Evolutionary conservation across 371 early-diverging fungal genomes (phyloP), one percentile per base, ranked within the genome.

Genomic region (Umbelopsis sp.): DNA sequence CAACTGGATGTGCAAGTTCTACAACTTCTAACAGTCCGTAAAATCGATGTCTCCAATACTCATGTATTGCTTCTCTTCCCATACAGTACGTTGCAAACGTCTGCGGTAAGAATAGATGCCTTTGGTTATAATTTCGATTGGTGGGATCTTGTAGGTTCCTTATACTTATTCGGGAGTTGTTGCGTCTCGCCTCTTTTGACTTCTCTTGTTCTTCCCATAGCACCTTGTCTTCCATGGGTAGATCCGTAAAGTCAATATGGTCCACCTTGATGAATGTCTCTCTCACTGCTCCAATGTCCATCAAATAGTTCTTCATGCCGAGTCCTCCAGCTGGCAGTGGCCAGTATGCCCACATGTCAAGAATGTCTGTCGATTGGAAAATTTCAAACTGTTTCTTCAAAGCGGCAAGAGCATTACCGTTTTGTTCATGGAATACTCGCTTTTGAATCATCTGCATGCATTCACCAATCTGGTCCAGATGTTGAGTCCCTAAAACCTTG

Each of bases 321-420:
- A 72, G 66, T 45, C 72, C 72, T 20, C 72, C 72, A 11, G 57
- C 57, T 3, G 46, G 51, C n/a, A 72, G 57, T 6, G 72, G 72
- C 72, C 72, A 72, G 35, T 65, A 68, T n/a, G 46, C 57, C 72
- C 72, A 72, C 69, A 50, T 67, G 50, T 72, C 72, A 0, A 69
- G 20, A 3, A 72, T 62, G 18, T 52, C 41, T 0, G 51, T 64
- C 0, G 45, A 7, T 16, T 65, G 51, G 16, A 65, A 38, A 5
- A 41, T 2, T 0, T 22, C 18, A 20, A 72, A 44, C n/a, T 52
- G 69, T 5, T 18, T 32, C 24, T 25, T 51, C 35, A 72, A 53
- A 4, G 72, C 72, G 3, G 45, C 50, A 10, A 65, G 52, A 18
- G 45, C 35, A 20, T 53, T 64, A 1, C 72, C 72, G 25, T 69